Percentiles rank a stretch among this genome's conserved stretches.
Evolutionary conservation across 305 asterid species (phyloP).

Genomic region (Plantago lanceolata): DNA sequence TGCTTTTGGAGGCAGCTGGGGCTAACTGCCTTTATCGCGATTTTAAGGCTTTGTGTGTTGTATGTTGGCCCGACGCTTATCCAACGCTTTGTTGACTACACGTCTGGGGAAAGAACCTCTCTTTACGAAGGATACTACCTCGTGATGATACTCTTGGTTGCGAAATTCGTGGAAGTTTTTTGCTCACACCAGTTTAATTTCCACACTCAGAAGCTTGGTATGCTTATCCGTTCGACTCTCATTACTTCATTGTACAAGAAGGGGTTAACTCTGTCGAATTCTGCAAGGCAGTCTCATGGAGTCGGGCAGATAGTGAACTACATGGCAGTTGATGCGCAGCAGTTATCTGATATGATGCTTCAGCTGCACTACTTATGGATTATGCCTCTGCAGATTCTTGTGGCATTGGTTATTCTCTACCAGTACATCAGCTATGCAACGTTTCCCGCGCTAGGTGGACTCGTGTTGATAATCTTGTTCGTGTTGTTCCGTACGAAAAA

Average conservation of each 20-base stretch:
- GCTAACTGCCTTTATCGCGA: conserved; percentile 68
- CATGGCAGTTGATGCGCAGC: conserved; percentile 97
- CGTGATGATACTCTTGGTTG: conserved; percentile 45
- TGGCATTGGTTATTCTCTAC: conserved; percentile 60
- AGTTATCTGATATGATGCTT: conserved; percentile 88
- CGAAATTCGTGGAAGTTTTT: conserved; percentile 75
- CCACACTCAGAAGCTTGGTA: conserved; percentile 78
- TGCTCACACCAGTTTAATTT: conserved; percentile 83
- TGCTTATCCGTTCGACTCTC: conserved; percentile 76
- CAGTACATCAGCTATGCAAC: conserved; percentile 55
- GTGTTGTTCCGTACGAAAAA: conserved; percentile 52
- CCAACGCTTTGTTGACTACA: conserved; percentile 64
- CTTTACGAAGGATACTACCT: conserved; percentile 74
- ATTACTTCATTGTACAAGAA: conserved; percentile 72
- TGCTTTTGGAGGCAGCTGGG: conserved; percentile 72
- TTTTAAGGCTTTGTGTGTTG: conserved; percentile 60
- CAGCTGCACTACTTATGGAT: conserved; percentile 81
- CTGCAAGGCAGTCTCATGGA: conserved; percentile 84
- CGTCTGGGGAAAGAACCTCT: conserved; percentile 53
- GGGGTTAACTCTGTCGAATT: conserved; percentile 72
- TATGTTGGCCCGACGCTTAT: conserved; percentile 78
- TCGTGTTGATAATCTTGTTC: conserved; percentile 40
- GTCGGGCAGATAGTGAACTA: conserved; percentile 92
- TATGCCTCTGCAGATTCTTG: conserved; percentile 72
- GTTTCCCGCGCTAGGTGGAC: conserved; percentile 47